phyloP scores from a whole-genome alignment of 2,329 filamentous ascomycete species.

The Madurella mycetomatis region DNA sequence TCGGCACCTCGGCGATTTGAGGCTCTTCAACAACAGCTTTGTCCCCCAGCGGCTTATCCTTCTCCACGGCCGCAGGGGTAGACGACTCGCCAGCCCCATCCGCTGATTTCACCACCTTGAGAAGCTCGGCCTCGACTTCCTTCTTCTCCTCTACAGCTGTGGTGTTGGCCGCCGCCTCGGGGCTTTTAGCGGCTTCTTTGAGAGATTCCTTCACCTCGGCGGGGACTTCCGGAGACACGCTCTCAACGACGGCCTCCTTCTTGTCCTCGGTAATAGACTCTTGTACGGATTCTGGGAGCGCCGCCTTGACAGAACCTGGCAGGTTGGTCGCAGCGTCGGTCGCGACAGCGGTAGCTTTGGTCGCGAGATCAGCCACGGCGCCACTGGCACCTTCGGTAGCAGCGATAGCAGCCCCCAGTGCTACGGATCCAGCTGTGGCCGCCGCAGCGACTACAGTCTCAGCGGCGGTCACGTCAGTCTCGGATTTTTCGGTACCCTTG shows the following conservation, averaged over 20 bases:
- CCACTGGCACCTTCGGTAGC: conserved; percentile 27
- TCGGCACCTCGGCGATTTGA: not conserved
- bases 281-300: conserved; percentile 47
- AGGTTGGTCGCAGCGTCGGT: conserved; percentile 30
- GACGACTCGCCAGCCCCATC: conserved; percentile 7
- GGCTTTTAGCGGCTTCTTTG: conserved; percentile 42
- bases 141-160: conserved; percentile 71
- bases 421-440: conserved; percentile 40
- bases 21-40: conserved; percentile 39
- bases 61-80: conserved; percentile 21
- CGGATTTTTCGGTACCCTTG: conserved; percentile 50
- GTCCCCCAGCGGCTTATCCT: conserved; percentile 1
- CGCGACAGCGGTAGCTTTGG: conserved; percentile 7
- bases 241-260: conserved; percentile 13
- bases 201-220: conserved; percentile 24
- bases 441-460: conserved; percentile 39
- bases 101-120: conserved; percentile 55
- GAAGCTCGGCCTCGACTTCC: conserved; percentile 67
- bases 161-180: conserved; percentile 67
- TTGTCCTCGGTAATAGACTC: conserved; percentile 37
- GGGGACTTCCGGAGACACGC: conserved; percentile 18
- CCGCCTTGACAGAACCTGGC: conserved; percentile 50
- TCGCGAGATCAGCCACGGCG: conserved; percentile 21
- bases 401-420: conserved; percentile 28
- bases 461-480: conserved; percentile 39